Evolutionary conservation across 805 yeast species (phyloP).

Genomic region (Candida tibetensis): DNA sequence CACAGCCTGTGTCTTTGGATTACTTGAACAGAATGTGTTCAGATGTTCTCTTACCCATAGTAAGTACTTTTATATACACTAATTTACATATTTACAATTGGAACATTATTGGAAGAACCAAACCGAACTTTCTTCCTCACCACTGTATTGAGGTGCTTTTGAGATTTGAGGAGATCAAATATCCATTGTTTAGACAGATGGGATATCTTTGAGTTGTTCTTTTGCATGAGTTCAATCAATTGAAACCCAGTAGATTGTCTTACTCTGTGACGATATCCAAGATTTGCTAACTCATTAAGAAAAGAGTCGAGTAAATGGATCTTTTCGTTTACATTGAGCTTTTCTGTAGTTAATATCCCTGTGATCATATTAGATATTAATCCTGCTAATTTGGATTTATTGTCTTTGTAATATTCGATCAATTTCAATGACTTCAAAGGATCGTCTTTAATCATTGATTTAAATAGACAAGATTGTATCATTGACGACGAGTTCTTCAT

Average conservation of each 20-base stretch:
- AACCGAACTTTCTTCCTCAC: neutral
- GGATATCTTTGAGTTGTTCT: conserved; percentile 1
- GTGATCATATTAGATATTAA: conserved; percentile 16
- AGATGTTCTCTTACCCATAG: too few relatives aligned
- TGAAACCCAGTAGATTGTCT: conserved; percentile 15
- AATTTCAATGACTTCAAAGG: conserved; percentile 26
- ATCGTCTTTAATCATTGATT: conserved; percentile 24
- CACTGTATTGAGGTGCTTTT: conserved; percentile 5
- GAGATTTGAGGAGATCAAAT: conserved; percentile 2
- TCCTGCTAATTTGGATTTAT: conserved; percentile 19
- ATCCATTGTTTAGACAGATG: conserved; percentile 3
- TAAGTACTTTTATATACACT: conserved; percentile 6
- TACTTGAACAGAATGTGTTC: too few relatives aligned
- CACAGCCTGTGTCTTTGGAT: too few relatives aligned
- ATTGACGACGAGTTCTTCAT: conserved; percentile 12
- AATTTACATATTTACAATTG: neutral
- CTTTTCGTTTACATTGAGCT: conserved; percentile 15
- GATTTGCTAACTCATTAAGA: conserved; percentile 12
- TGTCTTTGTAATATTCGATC: conserved; percentile 19
- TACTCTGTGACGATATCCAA: conserved; percentile 19
- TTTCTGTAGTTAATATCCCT: conserved; percentile 26
- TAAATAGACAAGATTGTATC: conserved; percentile 19
- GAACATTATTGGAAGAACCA: neutral
- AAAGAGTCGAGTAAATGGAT: conserved; percentile 19
- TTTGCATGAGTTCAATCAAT: conserved; percentile 10